A percentile compares a stretch with the other conserved stretches of the same genome.
These are phyloP conservation scores for Boletus rubescentipes DNA, from an alignment of 768 basidiomycete genomes.

Conservation along the genomic window DNA sequence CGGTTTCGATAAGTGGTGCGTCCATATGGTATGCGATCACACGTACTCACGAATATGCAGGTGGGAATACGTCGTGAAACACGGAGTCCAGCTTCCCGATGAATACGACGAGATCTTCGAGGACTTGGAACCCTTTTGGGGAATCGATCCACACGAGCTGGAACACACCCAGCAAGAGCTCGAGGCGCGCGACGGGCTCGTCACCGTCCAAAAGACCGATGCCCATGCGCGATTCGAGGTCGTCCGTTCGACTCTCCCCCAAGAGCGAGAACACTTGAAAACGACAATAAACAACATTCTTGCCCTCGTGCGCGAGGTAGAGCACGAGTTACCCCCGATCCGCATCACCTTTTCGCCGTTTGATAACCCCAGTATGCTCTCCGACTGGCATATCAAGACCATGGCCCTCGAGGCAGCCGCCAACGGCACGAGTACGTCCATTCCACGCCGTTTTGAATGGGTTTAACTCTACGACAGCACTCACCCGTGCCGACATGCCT, in stretches of 20 bases:
- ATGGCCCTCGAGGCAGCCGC: conserved; percentile 29
- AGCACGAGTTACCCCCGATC: conserved; percentile 32
- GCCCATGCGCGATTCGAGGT: conserved; percentile 11
- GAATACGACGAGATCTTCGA: conserved; percentile 47
- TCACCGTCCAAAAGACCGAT: conserved; percentile 28
- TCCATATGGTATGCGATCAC: not conserved
- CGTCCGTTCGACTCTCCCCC: conserved; percentile 13
- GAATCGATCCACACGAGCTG: conserved; percentile 32
- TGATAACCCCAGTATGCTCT: conserved; percentile 31
- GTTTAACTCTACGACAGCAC: conserved; percentile 16
- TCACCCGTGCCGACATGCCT: conserved; percentile 35
- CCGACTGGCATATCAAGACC: conserved; percentile 23
- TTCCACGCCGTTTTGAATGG: not conserved
- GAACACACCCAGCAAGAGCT: conserved; percentile 17
- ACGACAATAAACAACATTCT: conserved; percentile 15
- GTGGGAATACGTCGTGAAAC: conserved; percentile 42
- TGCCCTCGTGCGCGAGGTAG: conserved; percentile 25
- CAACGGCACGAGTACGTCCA: conserved; percentile 26
- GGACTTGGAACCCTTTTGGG: conserved; percentile 39
- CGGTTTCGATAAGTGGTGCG: conserved; percentile 45
- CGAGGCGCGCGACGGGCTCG: conserved; percentile 13
- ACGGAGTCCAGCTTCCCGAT: conserved; percentile 42
- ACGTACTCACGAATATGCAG: conserved; percentile 12
- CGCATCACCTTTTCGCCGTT: conserved; percentile 30
- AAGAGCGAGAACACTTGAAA: conserved; percentile 1